phyloP scores from a whole-genome alignment of 345 rosid species.

The Laguncularia racemosa region DNA sequence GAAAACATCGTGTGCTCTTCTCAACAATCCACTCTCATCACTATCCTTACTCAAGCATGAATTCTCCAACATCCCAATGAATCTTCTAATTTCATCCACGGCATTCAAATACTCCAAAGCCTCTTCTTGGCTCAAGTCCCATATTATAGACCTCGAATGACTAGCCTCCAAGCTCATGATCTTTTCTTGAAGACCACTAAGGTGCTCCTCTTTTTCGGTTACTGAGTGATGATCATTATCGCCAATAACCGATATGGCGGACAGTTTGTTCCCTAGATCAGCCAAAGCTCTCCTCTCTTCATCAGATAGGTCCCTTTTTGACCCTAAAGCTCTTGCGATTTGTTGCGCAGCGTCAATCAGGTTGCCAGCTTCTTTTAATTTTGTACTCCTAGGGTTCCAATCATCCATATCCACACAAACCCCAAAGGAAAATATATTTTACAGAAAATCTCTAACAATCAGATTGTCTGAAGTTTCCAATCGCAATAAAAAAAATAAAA shows the following conservation, averaged over 20 bases:
- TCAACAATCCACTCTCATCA: slow-evolving; percentile 31
- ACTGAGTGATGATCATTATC: slow-evolving; percentile 18
- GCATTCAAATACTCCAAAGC: slow-evolving; percentile 44
- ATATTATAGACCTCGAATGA: slow-evolving; percentile 49
- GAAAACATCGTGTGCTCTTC: slow-evolving; percentile 69
- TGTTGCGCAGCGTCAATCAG: slow-evolving; percentile 61
- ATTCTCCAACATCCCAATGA: slow-evolving; percentile 50
- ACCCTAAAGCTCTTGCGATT: slow-evolving; percentile 45
- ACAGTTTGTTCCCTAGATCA: slow-evolving; percentile 51
- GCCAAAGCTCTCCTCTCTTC: slow-evolving; percentile 52
- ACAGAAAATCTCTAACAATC: no score
- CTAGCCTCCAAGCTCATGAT: slow-evolving; percentile 60
- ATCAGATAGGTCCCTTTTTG: slow-evolving; percentile 46
- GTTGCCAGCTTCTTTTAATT: slow-evolving; percentile 34
- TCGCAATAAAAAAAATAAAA: no score
- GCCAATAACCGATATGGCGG: slow-evolving; percentile 26
- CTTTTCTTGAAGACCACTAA: slow-evolving; percentile 50
- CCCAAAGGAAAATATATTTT: no score
- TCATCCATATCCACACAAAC: slow-evolving; percentile 39
- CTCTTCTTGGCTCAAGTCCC: slow-evolving; percentile 56
- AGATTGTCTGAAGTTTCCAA: no score
- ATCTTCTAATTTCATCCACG: slow-evolving; percentile 40
- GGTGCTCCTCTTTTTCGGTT: slow-evolving; percentile 36
- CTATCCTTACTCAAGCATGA: slow-evolving; percentile 16
- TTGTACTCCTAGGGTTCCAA: slow-evolving; percentile 15